Evolutionary conservation across 768 basidiomycete species (phyloP).

Genomic region (Tylopilus subfusipes): DNA sequence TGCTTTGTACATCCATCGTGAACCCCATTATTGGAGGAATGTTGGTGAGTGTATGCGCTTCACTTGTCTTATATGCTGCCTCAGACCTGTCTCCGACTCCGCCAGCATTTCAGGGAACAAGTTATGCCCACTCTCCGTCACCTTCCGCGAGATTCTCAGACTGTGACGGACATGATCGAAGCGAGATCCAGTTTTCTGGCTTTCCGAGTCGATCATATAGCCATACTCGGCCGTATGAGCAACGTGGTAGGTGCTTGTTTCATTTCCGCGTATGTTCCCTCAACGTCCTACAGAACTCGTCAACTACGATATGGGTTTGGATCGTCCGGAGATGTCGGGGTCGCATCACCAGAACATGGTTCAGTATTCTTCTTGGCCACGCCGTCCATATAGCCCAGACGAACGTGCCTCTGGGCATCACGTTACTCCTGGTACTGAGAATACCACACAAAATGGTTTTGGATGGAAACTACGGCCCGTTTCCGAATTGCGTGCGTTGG

Average conservation of each 20-base stretch:
- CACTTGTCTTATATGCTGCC: slow-evolving; percentile 12
- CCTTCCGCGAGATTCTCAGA: not conserved
- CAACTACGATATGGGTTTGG: not conserved
- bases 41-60: slow-evolving; percentile 29
- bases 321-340: not conserved
- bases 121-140: slow-evolving; percentile 2
- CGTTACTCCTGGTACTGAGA: not conserved
- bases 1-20: slow-evolving; percentile 2
- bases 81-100: slow-evolving; percentile 37
- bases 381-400: not conserved
- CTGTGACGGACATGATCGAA: not conserved
- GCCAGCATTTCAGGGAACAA: slow-evolving; percentile 21
- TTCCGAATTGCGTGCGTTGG: slow-evolving; percentile 61
- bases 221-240: not conserved
- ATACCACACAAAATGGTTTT: slow-evolving; percentile 36
- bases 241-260: slow-evolving; percentile 3
- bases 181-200: not conserved
- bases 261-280: not conserved
- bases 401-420: not conserved
- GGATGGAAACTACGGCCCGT: slow-evolving; percentile 62
- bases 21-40: slow-evolving; percentile 6
- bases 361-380: not conserved
- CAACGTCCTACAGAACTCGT: slow-evolving; percentile 5
- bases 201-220: not conserved
- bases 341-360: not conserved